Evolutionary conservation across 768 basidiomycete genomes (phyloP), one percentile per base, ranked within the genome.

Genomic region (Boletus sp.): DNA sequence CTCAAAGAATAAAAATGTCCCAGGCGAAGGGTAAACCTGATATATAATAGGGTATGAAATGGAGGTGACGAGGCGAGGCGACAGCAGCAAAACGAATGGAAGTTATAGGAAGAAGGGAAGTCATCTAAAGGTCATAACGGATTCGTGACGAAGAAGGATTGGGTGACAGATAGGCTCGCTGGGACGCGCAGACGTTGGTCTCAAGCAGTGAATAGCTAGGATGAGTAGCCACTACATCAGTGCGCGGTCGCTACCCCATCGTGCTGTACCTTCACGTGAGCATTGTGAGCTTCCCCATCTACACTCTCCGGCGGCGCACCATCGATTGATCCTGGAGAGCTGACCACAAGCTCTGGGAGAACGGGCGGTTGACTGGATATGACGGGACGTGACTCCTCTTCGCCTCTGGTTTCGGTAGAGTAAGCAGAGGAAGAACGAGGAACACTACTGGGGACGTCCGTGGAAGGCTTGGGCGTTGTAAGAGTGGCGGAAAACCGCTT

Each of bases 301-400:
- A 60, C 53, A 45, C 47, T 60, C 53, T 58, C 60, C 39, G 53
- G 51, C 11, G 54, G 58, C 55, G 51, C 55, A 43, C 68, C 71
- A 50, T 70, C 69, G 46, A 66, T 65, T 46, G 70, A 72, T 32
- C 58, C 60, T 15, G 70, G 70, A 37, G 70, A 69, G 42, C 71
- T 72, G 29, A 71, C 71, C 44, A 71, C 70, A 42, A 71, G 60
- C 51, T 71, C 70, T 11, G 70, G 70, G 4, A 71, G 69, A 51
- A 71, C 61, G 17, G 70, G 70, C 1, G 70, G 70, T 41, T 64
- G 59, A 23, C 50, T 67, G 29, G 70, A 62, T 56, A 71, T 71
- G 29, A 29, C 51, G 4, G 38, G 57, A 10, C 67, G 68, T 7
- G 41, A 39, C 23, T 69, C 62, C 0, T 62, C 65, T 33, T 70